phyloP scores from a whole-genome alignment of 441 rosid species.

The Capsella rubella region DNA sequence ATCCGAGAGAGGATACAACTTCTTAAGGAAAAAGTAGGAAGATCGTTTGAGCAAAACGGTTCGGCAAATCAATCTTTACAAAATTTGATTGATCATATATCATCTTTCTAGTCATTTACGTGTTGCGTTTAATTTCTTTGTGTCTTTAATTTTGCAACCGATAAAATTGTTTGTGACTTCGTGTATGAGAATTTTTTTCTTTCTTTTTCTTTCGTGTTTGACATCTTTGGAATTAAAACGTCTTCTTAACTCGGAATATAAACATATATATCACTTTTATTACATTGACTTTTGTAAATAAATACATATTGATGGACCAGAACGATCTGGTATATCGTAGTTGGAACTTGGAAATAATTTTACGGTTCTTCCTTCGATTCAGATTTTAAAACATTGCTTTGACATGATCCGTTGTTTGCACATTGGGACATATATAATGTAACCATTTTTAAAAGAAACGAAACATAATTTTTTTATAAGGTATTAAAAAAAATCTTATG shows the following conservation, averaged over 20 bases:
- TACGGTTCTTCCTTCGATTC: no score
- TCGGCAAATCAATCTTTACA: conserved; percentile 36
- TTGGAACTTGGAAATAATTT: no score
- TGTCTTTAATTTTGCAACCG: background rate
- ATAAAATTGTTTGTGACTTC: background rate
- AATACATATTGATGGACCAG: background rate
- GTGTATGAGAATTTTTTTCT: background rate
- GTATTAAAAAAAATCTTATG: no score
- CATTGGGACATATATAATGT: no score
- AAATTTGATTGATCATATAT: conserved; percentile 25
- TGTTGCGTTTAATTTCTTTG: background rate
- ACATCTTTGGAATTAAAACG: background rate
- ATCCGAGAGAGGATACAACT: conserved; percentile 39
- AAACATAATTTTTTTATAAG: no score
- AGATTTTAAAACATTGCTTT: no score
- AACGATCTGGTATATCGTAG: no score
- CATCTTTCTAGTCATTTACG: conserved; percentile 7
- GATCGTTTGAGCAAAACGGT: conserved; percentile 34
- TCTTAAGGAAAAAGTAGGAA: conserved; percentile 10
- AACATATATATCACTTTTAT: no score
- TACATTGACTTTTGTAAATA: no score
- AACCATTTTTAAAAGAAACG: no score
- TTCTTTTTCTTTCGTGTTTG: background rate
- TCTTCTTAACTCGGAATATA: background rate
- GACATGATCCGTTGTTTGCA: no score